Conservation (phyloP, 2,329 filamentous ascomycete genomes). For the Fusarium sp. region DNA sequence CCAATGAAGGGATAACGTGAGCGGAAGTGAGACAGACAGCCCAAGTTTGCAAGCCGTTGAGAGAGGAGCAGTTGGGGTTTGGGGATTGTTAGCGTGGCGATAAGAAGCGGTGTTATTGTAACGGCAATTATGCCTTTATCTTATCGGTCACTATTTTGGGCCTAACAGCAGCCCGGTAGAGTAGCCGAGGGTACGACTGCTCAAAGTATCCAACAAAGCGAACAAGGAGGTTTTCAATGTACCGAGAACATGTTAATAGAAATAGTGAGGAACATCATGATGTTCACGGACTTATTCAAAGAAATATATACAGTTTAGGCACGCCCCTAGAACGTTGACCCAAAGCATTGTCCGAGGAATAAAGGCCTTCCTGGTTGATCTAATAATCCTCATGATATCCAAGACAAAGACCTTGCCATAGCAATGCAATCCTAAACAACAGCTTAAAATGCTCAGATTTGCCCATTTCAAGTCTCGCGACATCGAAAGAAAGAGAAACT, state of each 20-base stretch:
- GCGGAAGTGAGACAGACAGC: background rate
- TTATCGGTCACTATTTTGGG: background rate
- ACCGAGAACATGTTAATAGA: background rate
- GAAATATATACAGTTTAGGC: accelerated
- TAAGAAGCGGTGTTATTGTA: background rate
- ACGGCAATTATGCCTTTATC: accelerated
- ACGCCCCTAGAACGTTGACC: accelerated
- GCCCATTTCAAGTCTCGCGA: no score
- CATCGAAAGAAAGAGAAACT: background rate
- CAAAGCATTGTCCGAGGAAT: background rate
- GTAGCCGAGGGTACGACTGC: no score
- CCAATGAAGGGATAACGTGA: background rate
- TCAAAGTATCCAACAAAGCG: background rate
- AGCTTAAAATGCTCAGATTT: background rate
- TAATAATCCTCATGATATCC: background rate
- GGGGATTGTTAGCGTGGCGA: background rate
- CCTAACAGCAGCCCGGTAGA: background rate
- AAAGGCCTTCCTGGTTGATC: background rate
- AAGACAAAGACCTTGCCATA: background rate
- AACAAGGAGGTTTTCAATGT: background rate
- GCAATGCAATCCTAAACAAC: background rate
- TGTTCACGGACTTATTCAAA: background rate
- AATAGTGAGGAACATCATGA: accelerated
- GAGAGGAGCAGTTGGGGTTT: background rate
- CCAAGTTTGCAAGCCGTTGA: accelerated